Percentiles rank a stretch among this genome's conserved stretches.
These are phyloP conservation scores for Exidia glandulosa DNA, from an alignment of 768 basidiomycete species.

Conservation along the genomic window DNA sequence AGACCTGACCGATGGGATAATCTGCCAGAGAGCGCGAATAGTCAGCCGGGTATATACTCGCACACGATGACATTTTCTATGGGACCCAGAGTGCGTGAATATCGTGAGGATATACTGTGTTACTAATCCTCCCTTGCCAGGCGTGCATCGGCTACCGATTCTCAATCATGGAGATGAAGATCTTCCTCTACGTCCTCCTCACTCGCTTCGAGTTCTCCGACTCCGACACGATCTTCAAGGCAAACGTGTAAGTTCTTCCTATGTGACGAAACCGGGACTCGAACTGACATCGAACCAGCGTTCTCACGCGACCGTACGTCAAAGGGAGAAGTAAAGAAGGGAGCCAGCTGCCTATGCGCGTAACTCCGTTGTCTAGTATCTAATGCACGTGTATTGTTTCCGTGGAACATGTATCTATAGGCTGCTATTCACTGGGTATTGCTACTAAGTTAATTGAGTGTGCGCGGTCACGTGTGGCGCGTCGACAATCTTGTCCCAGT, in stretches of 20 bases:
- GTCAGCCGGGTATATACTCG: slow-evolving; percentile 31
- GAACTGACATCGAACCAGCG: slow-evolving; percentile 4
- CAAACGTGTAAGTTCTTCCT: slow-evolving; percentile 22
- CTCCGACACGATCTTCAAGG: slow-evolving; percentile 33
- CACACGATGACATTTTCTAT: slow-evolving; percentile 10
- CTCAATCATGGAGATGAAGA: slow-evolving; percentile 37
- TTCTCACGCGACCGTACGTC: slow-evolving; percentile 40
- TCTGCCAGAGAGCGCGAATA: slow-evolving; percentile 24
- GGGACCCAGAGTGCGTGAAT: slow-evolving; percentile 19
- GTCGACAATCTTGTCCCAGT: no score
- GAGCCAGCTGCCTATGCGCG: slow-evolving; percentile 29
- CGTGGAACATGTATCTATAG: no score
- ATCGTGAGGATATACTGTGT: no score
- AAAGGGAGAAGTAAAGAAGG: slow-evolving; percentile 28
- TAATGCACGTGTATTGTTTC: no score
- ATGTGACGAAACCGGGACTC: neutral
- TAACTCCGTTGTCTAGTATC: slow-evolving; percentile 11
- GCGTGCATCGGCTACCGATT: slow-evolving; percentile 42
- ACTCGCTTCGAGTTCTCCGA: slow-evolving; percentile 36
- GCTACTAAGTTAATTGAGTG: no score
- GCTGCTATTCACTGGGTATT: no score
- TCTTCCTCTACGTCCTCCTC: slow-evolving; percentile 35
- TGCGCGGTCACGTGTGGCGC: no score
- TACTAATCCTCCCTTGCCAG: neutral
- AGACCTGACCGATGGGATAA: slow-evolving; percentile 47